Evolutionary conservation across 805 yeast genomes (phyloP).

Genomic region (Yamadazyma kitorensis): DNA sequence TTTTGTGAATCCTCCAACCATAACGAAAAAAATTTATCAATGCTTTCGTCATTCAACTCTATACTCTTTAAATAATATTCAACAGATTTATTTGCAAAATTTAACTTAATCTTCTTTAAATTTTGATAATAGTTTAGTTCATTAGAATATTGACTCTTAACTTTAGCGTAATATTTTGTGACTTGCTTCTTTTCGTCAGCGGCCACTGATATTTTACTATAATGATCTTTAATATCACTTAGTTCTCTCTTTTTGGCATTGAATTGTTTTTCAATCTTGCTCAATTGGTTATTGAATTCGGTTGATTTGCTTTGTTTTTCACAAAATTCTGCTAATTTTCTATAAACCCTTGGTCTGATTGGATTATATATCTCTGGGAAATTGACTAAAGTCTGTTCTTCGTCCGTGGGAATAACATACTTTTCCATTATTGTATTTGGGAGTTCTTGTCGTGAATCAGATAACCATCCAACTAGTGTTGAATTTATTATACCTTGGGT

Average conservation of each 20-base stretch:
- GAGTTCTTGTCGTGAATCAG: constrained; percentile 67
- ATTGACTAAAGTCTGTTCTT: constrained; percentile 3
- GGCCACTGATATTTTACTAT: constrained; percentile 37
- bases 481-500: constrained; percentile 24
- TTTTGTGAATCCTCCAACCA: constrained; percentile 68
- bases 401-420: constrained; percentile 51
- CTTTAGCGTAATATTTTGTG: constrained; percentile 47
- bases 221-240: constrained; percentile 45
- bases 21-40: constrained; percentile 76
- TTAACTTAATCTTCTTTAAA: constrained; percentile 34
- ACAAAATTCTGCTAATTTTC: constrained; percentile 65
- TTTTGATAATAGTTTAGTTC: constrained; percentile 48
- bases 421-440: constrained; percentile 54
- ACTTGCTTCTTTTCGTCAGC: constrained; percentile 52
- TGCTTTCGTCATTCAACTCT: constrained; percentile 47
- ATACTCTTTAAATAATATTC: constrained; percentile 55
- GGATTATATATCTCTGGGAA: constrained; percentile 2
- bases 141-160: constrained; percentile 45
- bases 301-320: constrained; percentile 55
- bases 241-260: constrained; percentile 45
- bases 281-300: constrained; percentile 42
- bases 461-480: constrained; percentile 65
- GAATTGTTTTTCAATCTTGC: constrained; percentile 38
- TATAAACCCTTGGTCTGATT: constrained; percentile 4
- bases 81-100: constrained; percentile 52